Evolutionary conservation across 768 basidiomycete genomes (phyloP).

Genomic region (Cystofilobasidium ferigula): DNA sequence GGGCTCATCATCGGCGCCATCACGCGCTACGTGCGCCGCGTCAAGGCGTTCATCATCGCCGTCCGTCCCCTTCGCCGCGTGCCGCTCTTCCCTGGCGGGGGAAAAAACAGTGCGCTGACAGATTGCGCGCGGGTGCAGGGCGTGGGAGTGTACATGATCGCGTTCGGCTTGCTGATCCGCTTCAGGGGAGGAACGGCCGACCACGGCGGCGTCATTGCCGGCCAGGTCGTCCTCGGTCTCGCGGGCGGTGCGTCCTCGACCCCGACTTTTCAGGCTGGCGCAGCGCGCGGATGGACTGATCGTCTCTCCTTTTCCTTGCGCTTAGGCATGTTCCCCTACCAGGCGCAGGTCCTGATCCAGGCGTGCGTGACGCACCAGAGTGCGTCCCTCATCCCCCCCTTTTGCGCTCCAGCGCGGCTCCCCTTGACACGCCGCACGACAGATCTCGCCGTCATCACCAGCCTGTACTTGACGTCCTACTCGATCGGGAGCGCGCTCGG

Average conservation of each 20-base stretch:
- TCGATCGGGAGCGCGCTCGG: conserved; percentile 32
- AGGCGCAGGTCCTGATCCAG: conserved; percentile 32
- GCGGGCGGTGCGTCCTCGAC: conserved; percentile 13
- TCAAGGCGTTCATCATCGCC: conserved; percentile 34
- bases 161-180: conserved; percentile 34
- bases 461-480: conserved; percentile 28
- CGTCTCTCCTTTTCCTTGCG: neutral
- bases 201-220: conserved; percentile 30
- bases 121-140: conserved; percentile 21
- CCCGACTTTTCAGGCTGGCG: neutral
- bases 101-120: neutral
- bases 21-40: conserved; percentile 31
- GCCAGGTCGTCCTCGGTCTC: conserved; percentile 33
- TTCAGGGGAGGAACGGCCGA: conserved; percentile 29
- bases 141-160: conserved; percentile 30
- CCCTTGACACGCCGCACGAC: neutral
- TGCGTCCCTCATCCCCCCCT: conserved; percentile 17
- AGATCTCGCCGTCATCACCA: conserved; percentile 29
- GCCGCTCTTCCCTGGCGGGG: neutral
- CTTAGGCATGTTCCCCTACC: conserved; percentile 32
- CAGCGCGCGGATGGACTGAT: neutral
- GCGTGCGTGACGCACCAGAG: conserved; percentile 30
- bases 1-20: conserved; percentile 34
- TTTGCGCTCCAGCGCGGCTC: neutral
- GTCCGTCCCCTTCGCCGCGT: neutral